phyloP scores from a whole-genome alignment of 208 protist species.

The Acanthamoeba culbertsoni region DNA sequence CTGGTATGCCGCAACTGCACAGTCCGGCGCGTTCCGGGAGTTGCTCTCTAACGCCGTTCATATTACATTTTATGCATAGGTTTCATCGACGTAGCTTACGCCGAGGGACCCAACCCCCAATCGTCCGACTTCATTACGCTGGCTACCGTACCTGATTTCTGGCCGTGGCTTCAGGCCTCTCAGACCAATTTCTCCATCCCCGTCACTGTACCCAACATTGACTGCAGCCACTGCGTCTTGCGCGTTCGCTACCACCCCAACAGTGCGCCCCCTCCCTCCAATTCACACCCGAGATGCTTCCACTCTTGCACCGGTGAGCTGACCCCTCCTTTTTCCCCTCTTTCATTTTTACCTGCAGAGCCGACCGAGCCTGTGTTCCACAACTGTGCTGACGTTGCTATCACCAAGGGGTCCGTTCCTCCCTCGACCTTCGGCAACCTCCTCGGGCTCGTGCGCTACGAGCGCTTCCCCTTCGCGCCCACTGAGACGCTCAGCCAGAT shows the following conservation, averaged over 20 bases:
- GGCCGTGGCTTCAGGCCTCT: background rate
- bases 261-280: background rate
- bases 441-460: background rate
- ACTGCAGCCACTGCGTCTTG: background rate
- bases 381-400: background rate
- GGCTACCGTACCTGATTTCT: background rate
- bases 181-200: constrained; percentile 45
- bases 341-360: background rate
- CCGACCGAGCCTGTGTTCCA: background rate
- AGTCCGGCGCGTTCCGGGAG: background rate
- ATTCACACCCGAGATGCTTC: no score
- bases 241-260: constrained; percentile 14
- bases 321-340: no score
- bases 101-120: background rate
- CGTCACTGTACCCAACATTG: background rate
- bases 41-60: no score
- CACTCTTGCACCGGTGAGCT: no score
- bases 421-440: background rate
- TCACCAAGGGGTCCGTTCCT: background rate
- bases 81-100: background rate
- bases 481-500: background rate
- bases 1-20: background rate
- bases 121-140: background rate
- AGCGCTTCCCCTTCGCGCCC: background rate
- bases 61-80: background rate